These are phyloP conservation scores for Torrubiellomyces zombiae DNA, from an alignment of 2,329 filamentous ascomycete species.

Conservation along the genomic window DNA sequence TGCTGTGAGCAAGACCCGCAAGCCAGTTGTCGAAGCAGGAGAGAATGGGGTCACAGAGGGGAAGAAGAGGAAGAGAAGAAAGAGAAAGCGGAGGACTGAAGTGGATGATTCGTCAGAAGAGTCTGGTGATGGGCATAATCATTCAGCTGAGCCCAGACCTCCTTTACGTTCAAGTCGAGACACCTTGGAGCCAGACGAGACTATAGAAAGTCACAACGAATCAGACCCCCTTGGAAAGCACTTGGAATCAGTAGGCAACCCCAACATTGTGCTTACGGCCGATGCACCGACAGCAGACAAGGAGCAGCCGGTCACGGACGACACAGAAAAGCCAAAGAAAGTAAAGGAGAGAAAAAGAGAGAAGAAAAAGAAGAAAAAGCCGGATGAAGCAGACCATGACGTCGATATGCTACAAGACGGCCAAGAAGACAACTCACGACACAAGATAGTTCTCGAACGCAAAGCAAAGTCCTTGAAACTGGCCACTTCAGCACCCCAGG, in stretches of 20 bases:
- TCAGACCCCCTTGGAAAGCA: too few relatives aligned
- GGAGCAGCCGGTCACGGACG: too few relatives aligned
- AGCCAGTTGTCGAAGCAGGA: conserved; percentile 6
- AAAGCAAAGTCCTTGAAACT: conserved; percentile 37
- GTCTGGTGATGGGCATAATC: conserved; percentile 7
- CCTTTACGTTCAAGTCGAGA: conserved; percentile 4
- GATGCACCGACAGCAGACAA: conserved; percentile 1
- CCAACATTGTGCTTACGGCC: too few relatives aligned
- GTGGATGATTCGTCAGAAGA: conserved; percentile 7
- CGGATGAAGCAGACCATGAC: conserved; percentile 7
- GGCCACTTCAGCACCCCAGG: conserved; percentile 22
- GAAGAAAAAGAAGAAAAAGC: conserved; percentile 17
- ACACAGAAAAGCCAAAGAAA: conserved; percentile 4
- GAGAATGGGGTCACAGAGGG: conserved; percentile 4
- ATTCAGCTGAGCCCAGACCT: too few relatives aligned
- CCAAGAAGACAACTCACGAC: conserved; percentile 17
- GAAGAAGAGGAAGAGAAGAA: conserved; percentile 17
- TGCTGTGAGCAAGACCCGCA: conserved; percentile 3
- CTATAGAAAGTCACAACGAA: too few relatives aligned
- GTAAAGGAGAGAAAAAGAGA: conserved; percentile 8
- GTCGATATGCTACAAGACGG: conserved; percentile 11
- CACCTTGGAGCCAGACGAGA: too few relatives aligned
- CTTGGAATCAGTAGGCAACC: too few relatives aligned
- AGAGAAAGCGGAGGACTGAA: conserved; percentile 16
- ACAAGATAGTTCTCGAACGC: conserved; percentile 37